Conservation (phyloP, 2,329 filamentous ascomycete species). For the Cladosporium sp. region DNA sequence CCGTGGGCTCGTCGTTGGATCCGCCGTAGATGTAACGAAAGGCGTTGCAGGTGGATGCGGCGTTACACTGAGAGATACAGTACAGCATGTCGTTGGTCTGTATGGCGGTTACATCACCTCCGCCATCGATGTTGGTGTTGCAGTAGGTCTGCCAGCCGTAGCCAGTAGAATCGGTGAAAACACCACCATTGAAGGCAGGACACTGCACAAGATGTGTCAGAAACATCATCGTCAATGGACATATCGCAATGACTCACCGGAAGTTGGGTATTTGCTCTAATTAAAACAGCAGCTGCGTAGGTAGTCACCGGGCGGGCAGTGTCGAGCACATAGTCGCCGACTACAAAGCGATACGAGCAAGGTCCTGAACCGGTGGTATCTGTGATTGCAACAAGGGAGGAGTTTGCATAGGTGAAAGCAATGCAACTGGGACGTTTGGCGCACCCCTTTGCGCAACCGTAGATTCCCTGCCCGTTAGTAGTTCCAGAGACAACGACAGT, state of each 20-base stretch:
- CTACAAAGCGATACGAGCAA: neutral
- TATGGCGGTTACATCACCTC: neutral
- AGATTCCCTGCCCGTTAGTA: neutral
- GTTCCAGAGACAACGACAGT: neutral
- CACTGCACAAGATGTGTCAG: neutral
- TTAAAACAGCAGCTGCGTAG: neutral
- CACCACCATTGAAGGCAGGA: neutral
- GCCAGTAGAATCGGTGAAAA: neutral
- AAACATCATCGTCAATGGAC: neutral
- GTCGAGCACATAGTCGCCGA: neutral
- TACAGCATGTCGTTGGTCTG: neutral
- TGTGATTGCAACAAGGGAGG: neutral
- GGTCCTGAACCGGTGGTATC: neutral
- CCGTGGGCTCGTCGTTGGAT: neutral
- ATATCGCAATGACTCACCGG: neutral
- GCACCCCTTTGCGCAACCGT: neutral
- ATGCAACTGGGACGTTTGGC: neutral
- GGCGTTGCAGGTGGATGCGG: neutral
- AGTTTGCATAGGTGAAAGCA: neutral
- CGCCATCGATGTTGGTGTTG: neutral
- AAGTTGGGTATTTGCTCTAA: neutral
- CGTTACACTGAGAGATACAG: neutral
- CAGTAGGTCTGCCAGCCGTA: slow-evolving; percentile 1
- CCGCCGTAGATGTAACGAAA: neutral
- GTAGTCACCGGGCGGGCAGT: neutral